Conservation (phyloP, 2,329 filamentous ascomycete species). For the Botryosphaeria dothidea region DNA sequence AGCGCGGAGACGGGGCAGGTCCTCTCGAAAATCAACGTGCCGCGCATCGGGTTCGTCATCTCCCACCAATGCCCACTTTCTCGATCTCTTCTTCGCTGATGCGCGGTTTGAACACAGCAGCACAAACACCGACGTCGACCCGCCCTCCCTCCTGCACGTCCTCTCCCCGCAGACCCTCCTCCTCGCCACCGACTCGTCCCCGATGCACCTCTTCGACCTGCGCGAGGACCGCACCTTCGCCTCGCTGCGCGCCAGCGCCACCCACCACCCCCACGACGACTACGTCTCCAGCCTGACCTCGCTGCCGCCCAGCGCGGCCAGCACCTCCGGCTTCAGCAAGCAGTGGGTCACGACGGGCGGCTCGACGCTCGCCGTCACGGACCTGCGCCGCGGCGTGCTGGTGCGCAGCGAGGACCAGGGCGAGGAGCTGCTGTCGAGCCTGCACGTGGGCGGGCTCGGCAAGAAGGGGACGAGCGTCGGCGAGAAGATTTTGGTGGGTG, state of each 20-base stretch:
- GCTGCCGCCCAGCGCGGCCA: constrained; percentile 75
- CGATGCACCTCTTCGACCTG: constrained; percentile 84
- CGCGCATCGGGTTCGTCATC: constrained; percentile 44
- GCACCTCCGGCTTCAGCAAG: constrained; percentile 86
- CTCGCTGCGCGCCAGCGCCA: constrained; percentile 67
- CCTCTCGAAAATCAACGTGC: constrained; percentile 78
- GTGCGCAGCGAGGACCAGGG: constrained; percentile 93
- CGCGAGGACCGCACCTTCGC: constrained; percentile 57
- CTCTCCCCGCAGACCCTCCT: constrained; percentile 87
- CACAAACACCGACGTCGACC: constrained; percentile 56
- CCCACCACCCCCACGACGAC: constrained; percentile 85
- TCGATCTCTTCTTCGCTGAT: too few relatives aligned
- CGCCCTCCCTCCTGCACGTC: constrained; percentile 77
- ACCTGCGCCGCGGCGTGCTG: constrained; percentile 81
- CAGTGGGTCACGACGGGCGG: constrained; percentile 95
- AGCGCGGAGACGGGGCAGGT: constrained; percentile 65
- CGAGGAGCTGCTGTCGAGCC: constrained; percentile 82
- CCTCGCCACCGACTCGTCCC: constrained; percentile 85
- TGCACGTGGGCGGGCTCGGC: constrained; percentile 75
- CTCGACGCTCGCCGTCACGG: constrained; percentile 86
- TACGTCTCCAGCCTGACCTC: constrained; percentile 88
- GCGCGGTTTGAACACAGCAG: too few relatives aligned
- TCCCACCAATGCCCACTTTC: too few relatives aligned
- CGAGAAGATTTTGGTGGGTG: constrained; percentile 74
- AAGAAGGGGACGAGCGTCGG: constrained; percentile 70